Evolutionary conservation across 2,329 filamentous ascomycete species (phyloP).

Genomic region (Alternaria sp.): DNA sequence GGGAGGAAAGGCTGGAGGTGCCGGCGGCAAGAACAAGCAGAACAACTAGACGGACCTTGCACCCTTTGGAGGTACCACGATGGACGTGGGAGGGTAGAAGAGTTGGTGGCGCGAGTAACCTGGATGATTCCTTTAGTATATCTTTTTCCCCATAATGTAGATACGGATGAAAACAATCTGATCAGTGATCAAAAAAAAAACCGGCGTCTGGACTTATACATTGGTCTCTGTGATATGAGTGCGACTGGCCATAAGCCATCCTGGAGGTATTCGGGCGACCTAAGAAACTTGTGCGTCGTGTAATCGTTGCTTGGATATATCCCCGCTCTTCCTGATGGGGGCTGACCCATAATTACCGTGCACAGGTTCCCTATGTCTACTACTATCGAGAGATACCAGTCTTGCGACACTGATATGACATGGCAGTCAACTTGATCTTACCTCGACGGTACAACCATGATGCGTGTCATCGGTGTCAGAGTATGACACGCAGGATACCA

Average conservation of each 20-base stretch:
- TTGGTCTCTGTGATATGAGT: neutral
- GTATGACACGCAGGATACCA: too few species aligned
- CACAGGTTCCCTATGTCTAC: neutral
- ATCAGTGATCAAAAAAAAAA: neutral
- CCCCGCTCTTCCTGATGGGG: neutral
- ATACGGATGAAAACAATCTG: neutral
- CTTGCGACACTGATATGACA: too few species aligned
- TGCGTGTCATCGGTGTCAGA: too few species aligned
- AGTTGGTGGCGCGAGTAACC: neutral
- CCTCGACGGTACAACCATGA: too few species aligned
- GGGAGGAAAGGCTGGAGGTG: conserved; percentile 12
- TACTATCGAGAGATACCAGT: neutral
- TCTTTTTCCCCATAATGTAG: neutral
- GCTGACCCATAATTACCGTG: neutral
- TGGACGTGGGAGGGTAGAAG: neutral
- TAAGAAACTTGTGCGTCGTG: neutral
- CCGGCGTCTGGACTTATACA: neutral
- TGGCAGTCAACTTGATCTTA: too few species aligned
- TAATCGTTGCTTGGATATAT: neutral
- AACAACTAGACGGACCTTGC: neutral
- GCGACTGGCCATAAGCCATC: neutral
- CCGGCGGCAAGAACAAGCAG: neutral
- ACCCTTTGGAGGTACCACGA: neutral
- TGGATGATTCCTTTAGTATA: neutral
- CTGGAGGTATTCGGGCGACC: neutral